Evolutionary conservation across 768 basidiomycete species (phyloP).

Genomic region (Collybia mongolica): DNA sequence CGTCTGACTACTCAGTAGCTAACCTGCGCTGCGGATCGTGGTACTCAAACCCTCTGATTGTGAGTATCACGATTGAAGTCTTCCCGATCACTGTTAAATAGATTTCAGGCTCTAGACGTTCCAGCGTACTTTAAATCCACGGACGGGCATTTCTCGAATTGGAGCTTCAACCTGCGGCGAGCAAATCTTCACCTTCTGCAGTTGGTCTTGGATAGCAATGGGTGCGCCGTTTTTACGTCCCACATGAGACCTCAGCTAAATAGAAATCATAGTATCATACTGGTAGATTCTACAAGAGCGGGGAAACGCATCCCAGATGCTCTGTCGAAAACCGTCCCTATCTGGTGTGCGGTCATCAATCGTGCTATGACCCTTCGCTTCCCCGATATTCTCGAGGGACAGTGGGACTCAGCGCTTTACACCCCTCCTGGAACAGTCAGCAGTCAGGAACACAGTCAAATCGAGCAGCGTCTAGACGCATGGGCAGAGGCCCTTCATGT

Average conservation of each 20-base stretch:
- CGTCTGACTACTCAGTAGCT: constrained; percentile 40
- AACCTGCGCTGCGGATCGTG: constrained; percentile 94
- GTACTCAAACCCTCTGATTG: constrained; percentile 78
- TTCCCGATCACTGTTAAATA: background rate
- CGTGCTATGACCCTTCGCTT: constrained; percentile 45
- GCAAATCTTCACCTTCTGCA: constrained; percentile 81
- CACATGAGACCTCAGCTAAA: too few relatives aligned
- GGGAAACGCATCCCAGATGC: constrained; percentile 96
- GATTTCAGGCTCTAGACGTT: constrained; percentile 27
- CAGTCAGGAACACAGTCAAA: constrained; percentile 77
- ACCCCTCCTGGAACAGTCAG: constrained; percentile 71
- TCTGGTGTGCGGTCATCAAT: constrained; percentile 93
- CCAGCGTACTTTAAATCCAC: constrained; percentile 91
- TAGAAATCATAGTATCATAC: constrained; percentile 55
- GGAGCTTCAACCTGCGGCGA: constrained; percentile 82
- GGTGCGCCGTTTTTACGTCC: constrained; percentile 38
- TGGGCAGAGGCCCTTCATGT: constrained; percentile 77
- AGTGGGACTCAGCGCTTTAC: constrained; percentile 63
- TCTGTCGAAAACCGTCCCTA: constrained; percentile 88
- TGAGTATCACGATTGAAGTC: constrained; percentile 23
- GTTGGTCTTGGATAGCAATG: constrained; percentile 47
- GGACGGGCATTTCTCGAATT: constrained; percentile 83
- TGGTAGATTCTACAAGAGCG: constrained; percentile 91
- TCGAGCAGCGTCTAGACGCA: constrained; percentile 56
- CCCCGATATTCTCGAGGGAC: constrained; percentile 17